Evolutionary conservation across 140 eudicot species (phyloP).

Genomic region (Bidens hawaiensis): DNA sequence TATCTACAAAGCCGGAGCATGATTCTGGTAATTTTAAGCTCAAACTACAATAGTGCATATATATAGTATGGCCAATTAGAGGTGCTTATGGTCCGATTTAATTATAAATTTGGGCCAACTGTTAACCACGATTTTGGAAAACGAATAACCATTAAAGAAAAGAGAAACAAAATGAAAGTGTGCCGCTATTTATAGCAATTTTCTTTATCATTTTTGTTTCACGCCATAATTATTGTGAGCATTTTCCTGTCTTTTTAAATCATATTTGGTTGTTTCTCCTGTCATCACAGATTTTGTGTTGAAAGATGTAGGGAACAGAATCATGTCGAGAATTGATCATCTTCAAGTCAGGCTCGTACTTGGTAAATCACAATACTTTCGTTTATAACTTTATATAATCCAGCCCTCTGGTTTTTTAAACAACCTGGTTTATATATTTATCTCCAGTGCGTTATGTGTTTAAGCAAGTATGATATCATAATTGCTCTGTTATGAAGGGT

Average conservation of each 20-base stretch:
- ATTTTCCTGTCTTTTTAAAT: not conserved
- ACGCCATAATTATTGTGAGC: not conserved
- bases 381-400: too few relatives aligned
- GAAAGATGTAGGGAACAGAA: conserved; percentile 26
- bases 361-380: conserved; percentile 36
- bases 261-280: conserved; percentile 12
- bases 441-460: not conserved
- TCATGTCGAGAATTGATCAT: conserved; percentile 31
- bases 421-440: not conserved
- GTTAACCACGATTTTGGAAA: not conserved
- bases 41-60: not conserved
- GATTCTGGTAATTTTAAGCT: conserved; percentile 40
- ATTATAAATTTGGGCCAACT: not conserved
- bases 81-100: not conserved
- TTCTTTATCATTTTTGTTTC: not conserved
- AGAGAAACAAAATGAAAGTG: not conserved
- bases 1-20: conserved; percentile 36
- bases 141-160: not conserved
- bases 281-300: conserved; percentile 37
- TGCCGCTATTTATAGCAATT: conserved; percentile 1
- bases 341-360: conserved; percentile 53
- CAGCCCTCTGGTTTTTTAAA: too few relatives aligned
- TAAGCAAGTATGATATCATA: not conserved
- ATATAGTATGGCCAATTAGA: not conserved
- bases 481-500: not conserved